These are phyloP conservation scores for Parachlorella kessleri DNA, from an alignment of 139 green algal species.

Conservation along the genomic window DNA sequence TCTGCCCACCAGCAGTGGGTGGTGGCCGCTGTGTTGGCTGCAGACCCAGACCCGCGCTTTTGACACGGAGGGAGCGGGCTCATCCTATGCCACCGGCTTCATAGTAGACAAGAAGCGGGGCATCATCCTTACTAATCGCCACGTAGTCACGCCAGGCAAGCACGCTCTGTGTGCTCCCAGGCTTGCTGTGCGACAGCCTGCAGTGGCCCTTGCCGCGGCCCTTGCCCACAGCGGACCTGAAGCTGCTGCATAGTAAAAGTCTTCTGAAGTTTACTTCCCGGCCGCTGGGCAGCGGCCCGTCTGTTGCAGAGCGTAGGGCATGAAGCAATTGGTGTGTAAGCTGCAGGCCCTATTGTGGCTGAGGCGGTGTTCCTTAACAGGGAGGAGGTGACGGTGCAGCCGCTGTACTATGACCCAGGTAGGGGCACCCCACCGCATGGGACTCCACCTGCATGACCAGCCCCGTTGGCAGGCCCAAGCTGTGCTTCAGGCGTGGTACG, in stretches of 20 bases:
- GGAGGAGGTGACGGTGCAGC: conserved; percentile 70
- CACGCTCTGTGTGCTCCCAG: too few relatives aligned
- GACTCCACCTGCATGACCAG: too few relatives aligned
- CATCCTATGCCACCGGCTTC: conserved; percentile 84
- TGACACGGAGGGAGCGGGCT: conserved; percentile 83
- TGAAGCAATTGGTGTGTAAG: too few relatives aligned
- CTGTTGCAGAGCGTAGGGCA: too few relatives aligned
- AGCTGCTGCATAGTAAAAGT: too few relatives aligned
- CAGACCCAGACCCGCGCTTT: conserved; percentile 72
- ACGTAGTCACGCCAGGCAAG: conserved; percentile 85
- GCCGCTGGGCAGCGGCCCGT: too few relatives aligned
- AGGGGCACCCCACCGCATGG: too few relatives aligned
- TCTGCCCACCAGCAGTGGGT: too few relatives aligned
- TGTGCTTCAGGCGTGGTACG: not conserved
- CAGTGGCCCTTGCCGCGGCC: not conserved
- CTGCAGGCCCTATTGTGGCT: conserved; percentile 75
- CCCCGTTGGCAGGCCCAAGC: too few relatives aligned
- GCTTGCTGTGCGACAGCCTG: too few relatives aligned
- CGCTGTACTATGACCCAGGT: conserved; percentile 51
- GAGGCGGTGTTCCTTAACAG: conserved; percentile 94
- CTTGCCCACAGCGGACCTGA: not conserved
- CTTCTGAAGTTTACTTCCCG: too few relatives aligned
- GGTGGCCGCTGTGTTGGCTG: too few relatives aligned
- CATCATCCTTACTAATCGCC: conserved; percentile 92
- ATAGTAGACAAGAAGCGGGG: conserved; percentile 83